A percentile compares a stretch with the other conserved stretches of the same genome.
Conservation (phyloP, 1,284 basidiomycete species). For the Rhodotorula sp. region DNA sequence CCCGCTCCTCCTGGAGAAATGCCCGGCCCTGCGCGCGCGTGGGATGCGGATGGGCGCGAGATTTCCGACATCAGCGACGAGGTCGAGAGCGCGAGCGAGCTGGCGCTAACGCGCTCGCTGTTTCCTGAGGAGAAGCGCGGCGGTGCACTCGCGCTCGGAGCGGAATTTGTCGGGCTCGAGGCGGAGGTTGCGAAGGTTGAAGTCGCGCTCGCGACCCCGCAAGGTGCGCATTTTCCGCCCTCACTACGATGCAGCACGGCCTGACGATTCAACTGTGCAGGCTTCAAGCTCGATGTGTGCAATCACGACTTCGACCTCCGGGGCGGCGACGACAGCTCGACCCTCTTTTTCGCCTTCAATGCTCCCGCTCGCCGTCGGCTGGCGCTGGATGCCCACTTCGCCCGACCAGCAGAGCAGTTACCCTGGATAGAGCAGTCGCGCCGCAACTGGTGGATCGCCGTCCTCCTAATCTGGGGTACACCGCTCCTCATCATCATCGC, state of each 20-base stretch:
- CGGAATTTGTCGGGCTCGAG: slow-evolving; percentile 6
- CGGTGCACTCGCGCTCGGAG: not conserved
- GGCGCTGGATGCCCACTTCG: too few species aligned
- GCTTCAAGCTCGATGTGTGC: not conserved
- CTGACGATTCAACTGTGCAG: not conserved
- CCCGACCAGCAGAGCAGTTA: too few species aligned
- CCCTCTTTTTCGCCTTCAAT: too few species aligned
- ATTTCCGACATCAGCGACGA: not conserved
- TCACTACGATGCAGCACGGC: too few species aligned
- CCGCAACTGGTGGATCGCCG: too few species aligned
- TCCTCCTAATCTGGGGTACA: too few species aligned
- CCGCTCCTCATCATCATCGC: too few species aligned
- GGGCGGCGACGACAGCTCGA: too few species aligned
- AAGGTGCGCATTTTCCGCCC: slow-evolving; percentile 9
- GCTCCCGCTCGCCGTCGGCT: too few species aligned
- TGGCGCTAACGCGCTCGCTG: slow-evolving; percentile 1
- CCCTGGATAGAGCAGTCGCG: too few species aligned
- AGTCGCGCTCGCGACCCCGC: slow-evolving; percentile 2
- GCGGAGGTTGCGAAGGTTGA: slow-evolving; percentile 9
- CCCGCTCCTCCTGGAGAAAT: not conserved
- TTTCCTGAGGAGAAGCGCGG: not conserved
- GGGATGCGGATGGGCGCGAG: not conserved
- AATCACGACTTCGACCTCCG: too few species aligned
- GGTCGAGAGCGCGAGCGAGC: not conserved
- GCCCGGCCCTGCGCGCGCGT: too few species aligned